Base-by-base conservation (phyloP, 352 stramenopile species). In the Phytophthora constricta region DNA sequence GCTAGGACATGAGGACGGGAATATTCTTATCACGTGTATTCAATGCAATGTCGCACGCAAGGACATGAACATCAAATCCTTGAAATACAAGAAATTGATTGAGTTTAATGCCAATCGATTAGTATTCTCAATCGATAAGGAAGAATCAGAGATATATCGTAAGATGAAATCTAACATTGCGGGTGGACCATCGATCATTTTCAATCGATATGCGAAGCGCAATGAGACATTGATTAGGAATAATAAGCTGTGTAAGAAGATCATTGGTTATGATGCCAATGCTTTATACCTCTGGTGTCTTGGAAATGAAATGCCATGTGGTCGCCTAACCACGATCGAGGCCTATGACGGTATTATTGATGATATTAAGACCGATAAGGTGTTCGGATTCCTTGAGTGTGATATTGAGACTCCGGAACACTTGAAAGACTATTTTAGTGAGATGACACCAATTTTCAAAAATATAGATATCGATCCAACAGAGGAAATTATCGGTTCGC, bases 301-400 rank as follows among this genome's bases (percentile, higher is more conserved):
- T 11, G 57, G 58, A 17, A 63, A 64, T 55, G 51, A 68, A 0
- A 78, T 81, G 65, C 73, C 69, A 5, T 81, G 73, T 45, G 65
- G 65, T 22, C 16, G 23, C 0, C 37, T 74, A 2, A 63, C 31
- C 31, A 37, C 31, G 13, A n/a, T n/a, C n/a, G n/a, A n/a, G n/a
- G n/a, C n/a, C n/a, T n/a, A n/a, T n/a, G n/a, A n/a, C n/a, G n/a
- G 13, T 13, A 37, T 37, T 13, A 13, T 13, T 37, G 39, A 25
- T 20, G 70, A 82, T 28, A 73, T 80, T 16, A 34, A 50, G 3
- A n/a, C 46, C 16, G 63, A 75, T 23, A 77, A 80, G 33, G 0
- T 65, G 1, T 81, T 81, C 54, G 73, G 73, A 0, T 78, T 81
- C 25, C 25, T 78, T 0, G 61, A 81, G 52, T 76, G 65, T 64